Conservation (phyloP, 2,329 filamentous ascomycete genomes). For the Gnomoniopsis sp. region DNA sequence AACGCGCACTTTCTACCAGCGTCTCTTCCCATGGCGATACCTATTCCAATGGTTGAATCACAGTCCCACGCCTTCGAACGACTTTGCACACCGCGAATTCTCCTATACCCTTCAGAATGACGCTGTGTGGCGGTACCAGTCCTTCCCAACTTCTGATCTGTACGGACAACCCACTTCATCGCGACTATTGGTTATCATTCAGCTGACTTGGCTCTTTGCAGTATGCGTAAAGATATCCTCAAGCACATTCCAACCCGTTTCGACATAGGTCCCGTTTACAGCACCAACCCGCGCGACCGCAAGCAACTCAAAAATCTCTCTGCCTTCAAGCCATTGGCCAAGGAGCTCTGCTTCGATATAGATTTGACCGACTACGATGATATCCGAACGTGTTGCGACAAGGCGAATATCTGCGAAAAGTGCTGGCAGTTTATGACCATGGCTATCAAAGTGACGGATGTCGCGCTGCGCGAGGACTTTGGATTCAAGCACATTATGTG, state of each 20-base stretch:
- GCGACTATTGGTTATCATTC: not conserved
- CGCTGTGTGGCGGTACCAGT: slow-evolving; percentile 89
- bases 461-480: slow-evolving; percentile 86
- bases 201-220: slow-evolving; percentile 30
- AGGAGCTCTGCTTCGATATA: slow-evolving; percentile 98
- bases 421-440: slow-evolving; percentile 98
- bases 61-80: slow-evolving; percentile 76
- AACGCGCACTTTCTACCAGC: slow-evolving; percentile 92
- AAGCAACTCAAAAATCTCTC: slow-evolving; percentile 79
- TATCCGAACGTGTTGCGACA: slow-evolving; percentile 89
- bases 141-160: slow-evolving; percentile 52
- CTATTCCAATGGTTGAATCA: slow-evolving; percentile 99
- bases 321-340: slow-evolving; percentile 81
- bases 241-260: slow-evolving; percentile 87
- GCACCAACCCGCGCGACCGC: slow-evolving; percentile 86
- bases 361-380: slow-evolving; percentile 99
- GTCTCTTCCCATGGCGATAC: slow-evolving; percentile 89
- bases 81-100: slow-evolving; percentile 93
- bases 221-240: slow-evolving; percentile 86
- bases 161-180: slow-evolving; percentile 25
- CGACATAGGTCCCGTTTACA: slow-evolving; percentile 98
- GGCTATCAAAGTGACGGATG: slow-evolving; percentile 91
- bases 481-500: slow-evolving; percentile 96
- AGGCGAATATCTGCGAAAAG: slow-evolving; percentile 87
- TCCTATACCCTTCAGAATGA: slow-evolving; percentile 93